These are phyloP conservation scores for Chaetothyriales sp. DNA, from an alignment of 2,329 filamentous ascomycete species.

Conservation along the genomic window DNA sequence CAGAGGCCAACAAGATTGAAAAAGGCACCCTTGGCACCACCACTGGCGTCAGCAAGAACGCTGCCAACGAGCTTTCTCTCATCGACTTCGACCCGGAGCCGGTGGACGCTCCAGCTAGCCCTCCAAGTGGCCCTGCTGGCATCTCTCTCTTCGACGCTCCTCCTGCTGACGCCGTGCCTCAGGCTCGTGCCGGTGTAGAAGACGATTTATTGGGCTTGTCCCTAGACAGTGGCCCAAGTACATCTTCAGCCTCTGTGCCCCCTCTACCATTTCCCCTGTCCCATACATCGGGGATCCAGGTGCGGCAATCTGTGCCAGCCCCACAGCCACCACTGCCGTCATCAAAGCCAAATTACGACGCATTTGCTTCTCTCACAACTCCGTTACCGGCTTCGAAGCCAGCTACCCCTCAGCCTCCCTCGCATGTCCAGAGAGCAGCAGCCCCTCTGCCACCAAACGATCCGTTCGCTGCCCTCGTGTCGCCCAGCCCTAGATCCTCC, in stretches of 20 bases:
- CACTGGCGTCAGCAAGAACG: conserved; percentile 48
- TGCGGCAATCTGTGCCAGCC: conserved; percentile 5
- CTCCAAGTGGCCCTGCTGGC: conserved; percentile 28
- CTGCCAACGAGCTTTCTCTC: conserved; percentile 67
- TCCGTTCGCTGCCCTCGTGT: conserved; percentile 45
- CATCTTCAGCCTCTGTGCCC: conserved; percentile 25
- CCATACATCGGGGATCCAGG: not conserved
- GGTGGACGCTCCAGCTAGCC: conserved; percentile 8
- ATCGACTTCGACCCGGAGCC: conserved; percentile 69
- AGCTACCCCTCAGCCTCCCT: conserved; percentile 27
- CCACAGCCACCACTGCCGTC: conserved; percentile 25
- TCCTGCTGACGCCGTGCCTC: conserved; percentile 4
- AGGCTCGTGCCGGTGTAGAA: conserved; percentile 53
- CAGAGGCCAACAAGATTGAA: conserved; percentile 67
- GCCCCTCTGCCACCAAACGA: conserved; percentile 33
- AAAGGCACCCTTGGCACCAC: conserved; percentile 60
- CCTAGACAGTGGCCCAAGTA: conserved; percentile 61
- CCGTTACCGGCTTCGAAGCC: conserved; percentile 34
- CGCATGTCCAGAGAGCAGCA: conserved; percentile 18
- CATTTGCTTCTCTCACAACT: conserved; percentile 38
- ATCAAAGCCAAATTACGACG: conserved; percentile 40
- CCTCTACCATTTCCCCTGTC: conserved; percentile 9
- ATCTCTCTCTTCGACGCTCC: no score
- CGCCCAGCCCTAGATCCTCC: conserved; percentile 35
- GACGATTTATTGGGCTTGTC: conserved; percentile 84